phyloP scores from a whole-genome alignment of 306 rosid genomes.

The cucumber (Cucumis sativus) region Cucumber_9930_V3 NC_026658.2:25520501-25521000 shows the following conservation, averaged over 20 bases:
- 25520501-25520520: too few species aligned
- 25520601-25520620: too few species aligned
- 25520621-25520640: too few species aligned
- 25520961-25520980: not conserved
- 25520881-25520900: not conserved
- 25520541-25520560: too few species aligned
- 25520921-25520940: not conserved
- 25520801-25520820: not conserved
- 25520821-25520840: not conserved
- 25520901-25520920: conserved; percentile 8
- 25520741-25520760: not conserved
- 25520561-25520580: not conserved
- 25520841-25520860: conserved; percentile 11
- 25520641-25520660: too few species aligned
- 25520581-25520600: too few species aligned
- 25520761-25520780: not conserved
- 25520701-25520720: not conserved
- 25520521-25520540: too few species aligned
- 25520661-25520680: too few species aligned
- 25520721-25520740: not conserved
- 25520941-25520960: not conserved
- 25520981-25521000: not conserved
- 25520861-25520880: conserved; percentile 6
- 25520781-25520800: not conserved
- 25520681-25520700: too few species aligned